Base-by-base conservation (phyloP, 2,329 filamentous ascomycete species). In the Paraconiothyrium sp. region DNA sequence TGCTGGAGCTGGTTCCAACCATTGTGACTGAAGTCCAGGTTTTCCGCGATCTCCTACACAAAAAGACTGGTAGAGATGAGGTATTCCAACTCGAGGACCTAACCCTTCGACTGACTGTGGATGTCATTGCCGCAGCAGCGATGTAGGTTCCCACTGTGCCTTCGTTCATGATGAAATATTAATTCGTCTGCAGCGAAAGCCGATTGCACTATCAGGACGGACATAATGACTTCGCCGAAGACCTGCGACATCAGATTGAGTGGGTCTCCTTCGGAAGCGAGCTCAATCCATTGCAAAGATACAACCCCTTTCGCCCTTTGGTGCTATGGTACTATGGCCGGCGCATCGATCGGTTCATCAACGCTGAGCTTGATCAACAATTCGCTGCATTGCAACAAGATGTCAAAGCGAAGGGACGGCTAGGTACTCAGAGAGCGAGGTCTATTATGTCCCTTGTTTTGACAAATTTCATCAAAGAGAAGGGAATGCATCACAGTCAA, bases 1-100 rank as follows among this genome's bases (percentile, higher is more conserved):
- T 3, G 83, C 69, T 1, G 77, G 76, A 30, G 76, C 78, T 62
- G 3, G 57, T 63, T 4, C 63, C 63, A 13, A 44, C 35, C 11
- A 62, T 72, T 11, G 59, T 59, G 0, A 35, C 60, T 9, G 54
- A 61, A 35, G 63, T 63, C 1, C 39, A 55, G 24, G 41, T 64
- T 1, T 72, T 72, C 54, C 52, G 60, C 47, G 44, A 59, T 9
- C n/a, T 57, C 2, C 46, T 69, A n/a, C 27, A 32, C 2, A 14
- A 58, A n/a, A 37, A 37, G 6, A 59, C 57, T 2, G 14, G 27
- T 0, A 20, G 35, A 32, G 60, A 39, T n/a, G 34, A 54, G 2
- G 49, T 66, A 6, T 67, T 69, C 27, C 34, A 47, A 10, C 49
- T 69, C 2, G 67, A 66, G 14, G 61, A 64, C 4, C 14, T 57